These are phyloP conservation scores for Celoporthe dispersa DNA, from an alignment of 2,329 filamentous ascomycete species.

Conservation along the genomic window DNA sequence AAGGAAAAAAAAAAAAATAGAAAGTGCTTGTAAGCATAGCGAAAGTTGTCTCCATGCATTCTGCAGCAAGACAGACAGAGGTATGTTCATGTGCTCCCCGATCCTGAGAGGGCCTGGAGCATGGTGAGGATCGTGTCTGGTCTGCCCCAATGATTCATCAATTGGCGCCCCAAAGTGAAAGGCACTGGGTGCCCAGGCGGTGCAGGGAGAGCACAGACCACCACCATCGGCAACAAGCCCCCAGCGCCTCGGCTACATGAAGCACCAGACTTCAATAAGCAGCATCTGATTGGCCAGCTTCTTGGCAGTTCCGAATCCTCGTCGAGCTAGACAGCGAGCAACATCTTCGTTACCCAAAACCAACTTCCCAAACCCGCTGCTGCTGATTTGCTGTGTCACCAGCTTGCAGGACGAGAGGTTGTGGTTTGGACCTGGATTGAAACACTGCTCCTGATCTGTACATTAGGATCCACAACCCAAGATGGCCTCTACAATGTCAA, in stretches of 20 bases:
- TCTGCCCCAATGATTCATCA: slow-evolving; percentile 27
- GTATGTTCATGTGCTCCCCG: neutral
- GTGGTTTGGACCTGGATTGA: slow-evolving; percentile 41
- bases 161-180: neutral
- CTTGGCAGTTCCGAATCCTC: slow-evolving; percentile 10
- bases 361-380: neutral
- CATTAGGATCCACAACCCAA: slow-evolving; percentile 29
- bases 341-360: neutral
- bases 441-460: slow-evolving; percentile 34
- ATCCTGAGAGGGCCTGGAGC: neutral
- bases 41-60: neutral
- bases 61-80: neutral
- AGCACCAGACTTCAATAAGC: slow-evolving; percentile 23
- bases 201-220: neutral
- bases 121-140: neutral
- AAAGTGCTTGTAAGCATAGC: too few species aligned
- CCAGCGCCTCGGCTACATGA: slow-evolving; percentile 20
- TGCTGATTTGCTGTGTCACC: slow-evolving; percentile 13
- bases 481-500: slow-evolving; percentile 68
- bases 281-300: slow-evolving; percentile 39
- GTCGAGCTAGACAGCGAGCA: neutral
- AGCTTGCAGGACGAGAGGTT: slow-evolving; percentile 30
- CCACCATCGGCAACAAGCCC: slow-evolving; percentile 15
- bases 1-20: too few species aligned
- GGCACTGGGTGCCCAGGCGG: neutral